Evolutionary conservation across 306 rosid genomes (phyloP).

Genomic region (Abrus pulchellus): DNA sequence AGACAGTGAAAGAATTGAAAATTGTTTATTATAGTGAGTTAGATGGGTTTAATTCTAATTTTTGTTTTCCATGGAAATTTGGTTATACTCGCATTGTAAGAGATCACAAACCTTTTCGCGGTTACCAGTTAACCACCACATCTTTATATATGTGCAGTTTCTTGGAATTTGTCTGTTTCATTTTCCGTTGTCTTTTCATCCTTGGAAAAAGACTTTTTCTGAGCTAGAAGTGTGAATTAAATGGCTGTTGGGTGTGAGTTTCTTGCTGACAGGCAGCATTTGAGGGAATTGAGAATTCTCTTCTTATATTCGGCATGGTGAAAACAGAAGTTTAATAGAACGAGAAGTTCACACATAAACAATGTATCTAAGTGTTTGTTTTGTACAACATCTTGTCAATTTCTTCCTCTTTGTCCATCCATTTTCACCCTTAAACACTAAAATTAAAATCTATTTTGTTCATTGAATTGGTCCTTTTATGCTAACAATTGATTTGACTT

Average conservation of each 20-base stretch:
- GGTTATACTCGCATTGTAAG: slow-evolving; percentile 16
- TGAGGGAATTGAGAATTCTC: background rate
- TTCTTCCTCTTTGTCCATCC: background rate
- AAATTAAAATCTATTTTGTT: background rate
- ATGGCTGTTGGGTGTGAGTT: slow-evolving; percentile 5
- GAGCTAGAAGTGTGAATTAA: slow-evolving; percentile 1
- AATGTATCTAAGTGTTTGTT: background rate
- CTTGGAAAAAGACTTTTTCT: background rate
- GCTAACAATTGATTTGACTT: slow-evolving; percentile 28
- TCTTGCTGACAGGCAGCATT: slow-evolving; percentile 15
- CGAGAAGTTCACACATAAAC: background rate
- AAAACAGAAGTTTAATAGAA: slow-evolving; percentile 7
- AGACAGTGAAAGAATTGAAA: slow-evolving; percentile 12
- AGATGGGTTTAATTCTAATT: slow-evolving; percentile 24
- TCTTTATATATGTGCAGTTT: background rate
- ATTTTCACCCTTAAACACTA: background rate
- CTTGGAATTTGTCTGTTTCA: slow-evolving; percentile 6
- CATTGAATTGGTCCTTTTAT: background rate
- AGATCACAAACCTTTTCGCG: background rate
- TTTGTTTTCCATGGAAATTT: slow-evolving; percentile 10
- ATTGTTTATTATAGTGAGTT: background rate
- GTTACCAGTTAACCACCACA: background rate
- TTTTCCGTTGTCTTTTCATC: slow-evolving; percentile 1
- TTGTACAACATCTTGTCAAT: slow-evolving; percentile 6
- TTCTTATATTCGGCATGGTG: background rate